These are phyloP conservation scores for Massariosphaeria phaeospora DNA, from an alignment of 495 filamentous ascomycete species.

Conservation along the genomic window DNA sequence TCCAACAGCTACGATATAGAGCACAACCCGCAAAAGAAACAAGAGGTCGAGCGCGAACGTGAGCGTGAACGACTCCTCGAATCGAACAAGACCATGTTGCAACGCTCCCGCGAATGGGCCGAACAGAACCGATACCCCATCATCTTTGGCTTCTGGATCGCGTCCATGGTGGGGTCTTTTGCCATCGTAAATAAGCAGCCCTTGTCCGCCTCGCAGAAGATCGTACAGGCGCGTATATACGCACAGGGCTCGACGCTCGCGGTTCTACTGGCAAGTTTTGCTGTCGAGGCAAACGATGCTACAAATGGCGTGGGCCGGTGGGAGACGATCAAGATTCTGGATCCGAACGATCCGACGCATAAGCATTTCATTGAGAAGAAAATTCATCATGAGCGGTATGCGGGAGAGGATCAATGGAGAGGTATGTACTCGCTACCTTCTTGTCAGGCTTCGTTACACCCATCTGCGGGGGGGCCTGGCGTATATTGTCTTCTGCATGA, in stretches of 20 bases:
- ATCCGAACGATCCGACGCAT: constrained; percentile 66
- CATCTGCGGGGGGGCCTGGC: background rate
- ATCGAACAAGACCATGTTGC: constrained; percentile 50
- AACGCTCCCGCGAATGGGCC: constrained; percentile 56
- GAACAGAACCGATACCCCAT: constrained; percentile 84
- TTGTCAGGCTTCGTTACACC: constrained; percentile 13
- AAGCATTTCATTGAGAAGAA: constrained; percentile 68
- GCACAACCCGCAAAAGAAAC: constrained; percentile 57
- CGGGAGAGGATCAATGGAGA: constrained; percentile 83
- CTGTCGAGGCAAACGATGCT: constrained; percentile 83
- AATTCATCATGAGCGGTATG: constrained; percentile 66
- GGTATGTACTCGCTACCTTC: constrained; percentile 45
- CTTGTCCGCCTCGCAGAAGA: constrained; percentile 73
- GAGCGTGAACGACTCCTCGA: constrained; percentile 49
- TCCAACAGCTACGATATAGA: constrained; percentile 67
- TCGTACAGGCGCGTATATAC: constrained; percentile 96
- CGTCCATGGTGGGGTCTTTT: constrained; percentile 72
- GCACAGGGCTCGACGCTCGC: constrained; percentile 92
- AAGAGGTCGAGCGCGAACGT: constrained; percentile 60
- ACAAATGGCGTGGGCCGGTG: constrained; percentile 68
- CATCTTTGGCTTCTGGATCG: constrained; percentile 77
- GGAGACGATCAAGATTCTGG: constrained; percentile 66
- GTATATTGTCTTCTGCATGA: background rate
- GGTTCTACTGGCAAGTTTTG: constrained; percentile 80
- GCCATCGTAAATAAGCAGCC: constrained; percentile 72